Evolutionary conservation across 73 alveolate genomes (phyloP), one percentile per base, ranked within the genome.

Genomic region (Tetrahymena thermophila): DNA sequence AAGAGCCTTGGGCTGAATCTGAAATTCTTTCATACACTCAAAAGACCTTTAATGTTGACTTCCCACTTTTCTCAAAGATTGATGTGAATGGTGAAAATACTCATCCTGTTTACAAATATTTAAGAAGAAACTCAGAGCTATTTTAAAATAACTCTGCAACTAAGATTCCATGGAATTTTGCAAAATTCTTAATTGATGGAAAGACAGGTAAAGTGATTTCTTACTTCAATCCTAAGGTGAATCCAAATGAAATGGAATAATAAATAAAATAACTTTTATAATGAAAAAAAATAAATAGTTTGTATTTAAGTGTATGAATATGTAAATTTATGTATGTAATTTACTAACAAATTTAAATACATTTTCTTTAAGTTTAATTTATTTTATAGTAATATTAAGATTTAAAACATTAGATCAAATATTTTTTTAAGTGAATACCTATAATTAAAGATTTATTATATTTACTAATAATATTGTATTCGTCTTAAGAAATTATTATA

Each of bases 61-160:
- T 97, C 96, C 97, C 94, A 8, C 94, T 98, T 40, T 96, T 98
- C 93, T 96, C 84, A n/a, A 98, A 98, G 85, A 42, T 96, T 85
- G 98, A 98, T 38, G 99, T 98, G 28, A 98, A 98, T 94, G 99
- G 99, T 17, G 94, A 93, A 40, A 94, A 96, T 56, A 96, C 97
- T 14, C 95, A 71, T 42, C 96, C 85, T 11, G 94, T 96, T 21
- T 97, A 84, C 85, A 95, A 71, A 43, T 97, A 43, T 85, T 56
- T 97, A 34, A 96, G 97, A 93, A 14, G 50, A 9, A 96, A 95
- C 44, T 94, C 97, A 19, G 56, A 37, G 21, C 13, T 93, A 21
- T 35, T 35, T 38, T 93, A 93, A 8, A 23, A 23, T 19, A 35
- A 42, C 17, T 17, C 83, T 21, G 93, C 93, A 8, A 94, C 56